phyloP scores from a whole-genome alignment of 768 basidiomycete species.

The Suillus bovinus region DNA sequence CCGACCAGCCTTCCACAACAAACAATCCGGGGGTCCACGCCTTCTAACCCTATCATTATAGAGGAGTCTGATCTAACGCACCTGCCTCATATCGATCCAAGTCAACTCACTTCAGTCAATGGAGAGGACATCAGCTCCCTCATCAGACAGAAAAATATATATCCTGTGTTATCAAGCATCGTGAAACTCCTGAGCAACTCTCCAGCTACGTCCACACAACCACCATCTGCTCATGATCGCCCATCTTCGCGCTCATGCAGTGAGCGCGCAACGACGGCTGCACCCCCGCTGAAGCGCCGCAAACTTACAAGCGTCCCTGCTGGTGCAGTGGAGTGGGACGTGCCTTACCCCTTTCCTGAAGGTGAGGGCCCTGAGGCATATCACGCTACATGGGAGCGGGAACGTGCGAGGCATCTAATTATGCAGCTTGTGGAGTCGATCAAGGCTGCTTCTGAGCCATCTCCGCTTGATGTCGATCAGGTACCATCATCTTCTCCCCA shows the following conservation, averaged over 20 bases:
- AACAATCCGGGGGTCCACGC: conserved; percentile 49
- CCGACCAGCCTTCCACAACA: conserved; percentile 49
- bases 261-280: background rate
- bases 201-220: conserved; percentile 19
- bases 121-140: conserved; percentile 60
- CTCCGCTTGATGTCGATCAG: background rate
- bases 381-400: conserved; percentile 59
- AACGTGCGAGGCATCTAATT: conserved; percentile 62
- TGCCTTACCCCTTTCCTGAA: conserved; percentile 72
- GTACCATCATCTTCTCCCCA: background rate
- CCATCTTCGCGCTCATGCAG: background rate
- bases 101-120: conserved; percentile 47
- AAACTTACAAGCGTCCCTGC: conserved; percentile 71
- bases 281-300: conserved; percentile 52
- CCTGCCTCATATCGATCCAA: conserved; percentile 38
- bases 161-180: conserved; percentile 64
- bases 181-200: conserved; percentile 52
- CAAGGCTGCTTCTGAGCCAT: conserved; percentile 43
- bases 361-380: conserved; percentile 77
- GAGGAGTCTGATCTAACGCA: conserved; percentile 50
- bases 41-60: conserved; percentile 69
- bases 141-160: conserved; percentile 62
- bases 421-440: conserved; percentile 61
- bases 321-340: conserved; percentile 80
- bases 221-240: conserved; percentile 9